Conservation (phyloP, 768 basidiomycete species). For the Porphyrellus cyaneotinctus region DNA sequence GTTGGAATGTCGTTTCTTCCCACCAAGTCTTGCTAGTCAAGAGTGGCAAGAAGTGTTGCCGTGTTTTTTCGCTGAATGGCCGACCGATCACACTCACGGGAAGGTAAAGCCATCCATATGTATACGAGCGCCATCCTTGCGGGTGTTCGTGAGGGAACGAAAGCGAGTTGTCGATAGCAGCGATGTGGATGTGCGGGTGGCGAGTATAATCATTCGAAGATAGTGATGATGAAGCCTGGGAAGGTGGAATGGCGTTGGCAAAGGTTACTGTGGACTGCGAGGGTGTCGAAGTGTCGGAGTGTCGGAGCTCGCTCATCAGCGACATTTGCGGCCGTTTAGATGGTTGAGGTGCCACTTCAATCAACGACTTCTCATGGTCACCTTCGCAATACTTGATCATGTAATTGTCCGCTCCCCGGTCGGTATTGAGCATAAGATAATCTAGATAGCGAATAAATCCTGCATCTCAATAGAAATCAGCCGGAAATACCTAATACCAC, state of each 20-base stretch:
- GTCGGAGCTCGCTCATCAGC: constrained; percentile 65
- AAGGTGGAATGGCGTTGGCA: constrained; percentile 36
- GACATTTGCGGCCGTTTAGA: constrained; percentile 66
- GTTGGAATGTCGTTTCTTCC: constrained; percentile 78
- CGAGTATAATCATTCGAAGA: constrained; percentile 44
- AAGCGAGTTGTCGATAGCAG: constrained; percentile 90
- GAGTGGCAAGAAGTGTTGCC: constrained; percentile 76
- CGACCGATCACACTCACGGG: constrained; percentile 82
- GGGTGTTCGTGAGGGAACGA: constrained; percentile 92
- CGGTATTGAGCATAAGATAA: constrained; percentile 91
- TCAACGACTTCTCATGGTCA: constrained; percentile 70
- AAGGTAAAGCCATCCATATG: constrained; percentile 85
- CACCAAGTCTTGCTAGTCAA: constrained; percentile 86
- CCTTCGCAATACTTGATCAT: constrained; percentile 91
- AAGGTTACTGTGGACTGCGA: constrained; percentile 40
- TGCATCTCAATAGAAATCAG: neutral
- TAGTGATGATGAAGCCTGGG: constrained; percentile 35
- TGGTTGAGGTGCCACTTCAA: constrained; percentile 75
- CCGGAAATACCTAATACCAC: constrained; percentile 67
- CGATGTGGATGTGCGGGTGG: constrained; percentile 82
- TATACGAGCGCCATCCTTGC: constrained; percentile 72
- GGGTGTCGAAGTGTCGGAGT: constrained; percentile 36
- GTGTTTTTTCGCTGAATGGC: constrained; percentile 80
- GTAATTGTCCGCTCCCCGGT: constrained; percentile 82
- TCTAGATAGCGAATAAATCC: constrained; percentile 40